phyloP scores from a whole-genome alignment of 1,284 basidiomycete species.

The Ceratobasidium sp. region DNA sequence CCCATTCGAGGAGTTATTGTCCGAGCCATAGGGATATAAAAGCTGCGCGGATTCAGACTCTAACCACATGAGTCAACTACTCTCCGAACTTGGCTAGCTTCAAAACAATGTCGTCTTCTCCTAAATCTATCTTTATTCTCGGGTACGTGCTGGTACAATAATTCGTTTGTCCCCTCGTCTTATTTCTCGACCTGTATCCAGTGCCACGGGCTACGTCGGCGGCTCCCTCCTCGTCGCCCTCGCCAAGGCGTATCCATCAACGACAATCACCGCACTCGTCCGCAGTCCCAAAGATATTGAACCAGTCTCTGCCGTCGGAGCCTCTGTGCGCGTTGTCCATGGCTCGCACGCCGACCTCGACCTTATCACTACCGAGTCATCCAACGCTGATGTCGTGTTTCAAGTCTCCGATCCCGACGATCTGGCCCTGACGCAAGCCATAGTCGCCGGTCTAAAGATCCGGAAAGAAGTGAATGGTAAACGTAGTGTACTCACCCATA shows the following conservation, averaged over 20 bases:
- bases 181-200: not conserved
- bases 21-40: no score
- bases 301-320: not conserved
- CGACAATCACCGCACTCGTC: not conserved
- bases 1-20: no score
- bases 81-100: no score
- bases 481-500: not conserved
- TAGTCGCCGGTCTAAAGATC: not conserved
- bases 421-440: not conserved
- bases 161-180: not conserved
- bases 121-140: slow-evolving; percentile 10
- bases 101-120: not conserved
- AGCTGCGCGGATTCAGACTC: no score
- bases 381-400: slow-evolving; percentile 8
- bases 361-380: slow-evolving; percentile 2
- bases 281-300: not conserved
- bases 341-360: slow-evolving; percentile 12
- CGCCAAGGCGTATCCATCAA: not conserved
- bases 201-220: slow-evolving; percentile 11
- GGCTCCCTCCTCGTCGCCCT: slow-evolving; percentile 10
- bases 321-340: not conserved
- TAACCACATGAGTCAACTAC: no score
- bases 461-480: not conserved
- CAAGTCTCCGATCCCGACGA: slow-evolving; percentile 15
- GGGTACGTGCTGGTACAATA: not conserved